phyloP scores from a whole-genome alignment of 129 eudicot genomes.

The Escallonia rubra region DNA sequence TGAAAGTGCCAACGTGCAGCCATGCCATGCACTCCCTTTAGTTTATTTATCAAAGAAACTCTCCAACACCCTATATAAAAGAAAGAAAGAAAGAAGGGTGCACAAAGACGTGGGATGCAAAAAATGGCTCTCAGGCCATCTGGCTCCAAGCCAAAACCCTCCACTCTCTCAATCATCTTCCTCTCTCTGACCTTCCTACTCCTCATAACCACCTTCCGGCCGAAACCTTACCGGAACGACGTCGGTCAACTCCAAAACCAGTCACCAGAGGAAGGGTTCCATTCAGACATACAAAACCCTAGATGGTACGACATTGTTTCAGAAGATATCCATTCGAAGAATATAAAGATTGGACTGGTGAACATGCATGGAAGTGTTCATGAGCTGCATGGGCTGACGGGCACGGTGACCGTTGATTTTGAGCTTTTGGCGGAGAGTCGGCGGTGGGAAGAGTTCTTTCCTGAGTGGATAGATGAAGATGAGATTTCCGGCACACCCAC shows the following conservation, averaged over 20 bases:
- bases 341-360: constrained; percentile 35
- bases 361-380: constrained; percentile 18
- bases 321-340: constrained; percentile 3
- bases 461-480: constrained; percentile 59
- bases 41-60: background rate
- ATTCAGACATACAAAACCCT: constrained; percentile 9
- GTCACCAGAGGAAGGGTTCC: background rate
- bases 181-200: constrained; percentile 33
- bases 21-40: constrained; percentile 1
- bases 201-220: constrained; percentile 21
- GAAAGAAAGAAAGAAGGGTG: background rate
- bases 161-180: constrained; percentile 20
- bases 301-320: constrained; percentile 24
- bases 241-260: background rate
- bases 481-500: constrained; percentile 19
- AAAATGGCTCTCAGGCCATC: constrained; percentile 32
- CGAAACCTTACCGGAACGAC: constrained; percentile 1
- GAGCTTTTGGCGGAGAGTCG: constrained; percentile 13
- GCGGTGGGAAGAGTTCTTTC: constrained; percentile 56
- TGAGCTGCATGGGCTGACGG: background rate
- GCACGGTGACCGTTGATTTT: constrained; percentile 32
- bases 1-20: background rate
- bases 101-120: constrained; percentile 12
- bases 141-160: constrained; percentile 22
- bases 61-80: background rate